A percentile compares a stretch with the other conserved stretches of the same genome.
phyloP scores from a whole-genome alignment of 2,329 filamentous ascomycete species.

The Penicillium sp. region DNA sequence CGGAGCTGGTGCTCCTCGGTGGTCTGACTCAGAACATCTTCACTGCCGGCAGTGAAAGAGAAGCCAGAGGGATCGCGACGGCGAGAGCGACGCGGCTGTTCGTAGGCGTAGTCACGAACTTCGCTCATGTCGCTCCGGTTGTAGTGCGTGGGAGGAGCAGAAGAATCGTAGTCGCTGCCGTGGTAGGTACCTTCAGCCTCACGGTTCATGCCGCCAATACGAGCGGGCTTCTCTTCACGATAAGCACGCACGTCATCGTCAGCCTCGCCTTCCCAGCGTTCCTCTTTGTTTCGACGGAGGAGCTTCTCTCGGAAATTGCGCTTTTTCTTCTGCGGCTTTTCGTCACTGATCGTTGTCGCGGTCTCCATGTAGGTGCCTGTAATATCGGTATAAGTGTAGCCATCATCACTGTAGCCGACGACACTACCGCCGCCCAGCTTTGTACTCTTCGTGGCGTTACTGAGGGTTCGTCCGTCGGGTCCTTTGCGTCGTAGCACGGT shows the following conservation, averaged over 20 bases:
- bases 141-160: constrained; percentile 61
- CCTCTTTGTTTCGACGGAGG: constrained; percentile 45
- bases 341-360: constrained; percentile 48
- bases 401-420: constrained; percentile 72
- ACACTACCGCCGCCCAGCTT: constrained; percentile 83
- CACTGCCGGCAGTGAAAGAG: constrained; percentile 56
- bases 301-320: constrained; percentile 47
- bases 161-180: constrained; percentile 70
- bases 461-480: constrained; percentile 83
- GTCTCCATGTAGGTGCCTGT: constrained; percentile 42
- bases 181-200: constrained; percentile 81
- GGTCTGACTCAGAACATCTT: constrained; percentile 44
- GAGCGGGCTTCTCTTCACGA: constrained; percentile 80
- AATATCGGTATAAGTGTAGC: constrained; percentile 52
- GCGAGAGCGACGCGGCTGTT: constrained; percentile 30
- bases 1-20: constrained; percentile 42
- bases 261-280: constrained; percentile 64
- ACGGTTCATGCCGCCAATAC: constrained; percentile 87
- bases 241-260: constrained; percentile 77
- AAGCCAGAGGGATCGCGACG: constrained; percentile 45
- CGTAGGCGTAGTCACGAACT: constrained; percentile 48
- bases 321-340: constrained; percentile 32
- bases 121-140: constrained; percentile 54
- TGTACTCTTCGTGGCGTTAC: constrained; percentile 79
- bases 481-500: constrained; percentile 88